A percentile compares a stretch with the other conserved stretches of the same genome.
phyloP scores from a whole-genome alignment of 2,329 filamentous ascomycete species.

The Arthrobotrys sphaeroides region DNA sequence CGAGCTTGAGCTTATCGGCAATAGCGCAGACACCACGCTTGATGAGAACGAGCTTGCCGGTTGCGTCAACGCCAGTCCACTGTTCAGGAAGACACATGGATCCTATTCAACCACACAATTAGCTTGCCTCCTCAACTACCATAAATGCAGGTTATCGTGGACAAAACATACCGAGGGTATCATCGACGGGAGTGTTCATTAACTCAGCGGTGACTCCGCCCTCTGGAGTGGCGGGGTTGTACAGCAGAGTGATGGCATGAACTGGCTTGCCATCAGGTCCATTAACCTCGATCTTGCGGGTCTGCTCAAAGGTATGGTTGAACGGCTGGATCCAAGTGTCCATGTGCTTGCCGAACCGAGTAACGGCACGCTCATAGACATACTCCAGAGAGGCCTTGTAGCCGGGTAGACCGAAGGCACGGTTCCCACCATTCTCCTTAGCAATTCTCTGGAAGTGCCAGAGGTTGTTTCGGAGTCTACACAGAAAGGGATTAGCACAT shows the following conservation, averaged over 20 bases:
- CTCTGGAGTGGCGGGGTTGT: slow-evolving; percentile 64
- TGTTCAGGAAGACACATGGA: slow-evolving; percentile 63
- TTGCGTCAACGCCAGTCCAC: slow-evolving; percentile 64
- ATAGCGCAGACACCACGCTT: slow-evolving; percentile 64
- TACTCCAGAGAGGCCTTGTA: slow-evolving; percentile 71
- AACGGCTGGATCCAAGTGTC: slow-evolving; percentile 65
- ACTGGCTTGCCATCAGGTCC: slow-evolving; percentile 65
- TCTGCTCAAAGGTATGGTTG: slow-evolving; percentile 64
- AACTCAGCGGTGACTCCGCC: slow-evolving; percentile 62
- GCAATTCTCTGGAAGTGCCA: slow-evolving; percentile 68
- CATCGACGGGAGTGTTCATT: slow-evolving; percentile 61
- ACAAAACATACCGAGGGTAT: slow-evolving; percentile 56
- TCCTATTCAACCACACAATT: slow-evolving; percentile 24
- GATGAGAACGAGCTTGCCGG: slow-evolving; percentile 64
- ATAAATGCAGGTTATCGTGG: background rate
- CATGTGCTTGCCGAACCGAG: slow-evolving; percentile 60
- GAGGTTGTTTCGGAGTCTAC: slow-evolving; percentile 67
- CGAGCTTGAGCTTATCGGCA: slow-evolving; percentile 63
- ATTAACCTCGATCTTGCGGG: slow-evolving; percentile 62
- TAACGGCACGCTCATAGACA: slow-evolving; percentile 64
- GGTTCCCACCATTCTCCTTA: slow-evolving; percentile 68
- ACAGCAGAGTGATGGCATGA: slow-evolving; percentile 63
- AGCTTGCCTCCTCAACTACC: background rate
- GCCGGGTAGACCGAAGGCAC: slow-evolving; percentile 70
- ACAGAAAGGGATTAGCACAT: background rate